Base-by-base conservation (phyloP, 2,329 filamentous ascomycete genomes). In the Ilyonectria sp. region DNA sequence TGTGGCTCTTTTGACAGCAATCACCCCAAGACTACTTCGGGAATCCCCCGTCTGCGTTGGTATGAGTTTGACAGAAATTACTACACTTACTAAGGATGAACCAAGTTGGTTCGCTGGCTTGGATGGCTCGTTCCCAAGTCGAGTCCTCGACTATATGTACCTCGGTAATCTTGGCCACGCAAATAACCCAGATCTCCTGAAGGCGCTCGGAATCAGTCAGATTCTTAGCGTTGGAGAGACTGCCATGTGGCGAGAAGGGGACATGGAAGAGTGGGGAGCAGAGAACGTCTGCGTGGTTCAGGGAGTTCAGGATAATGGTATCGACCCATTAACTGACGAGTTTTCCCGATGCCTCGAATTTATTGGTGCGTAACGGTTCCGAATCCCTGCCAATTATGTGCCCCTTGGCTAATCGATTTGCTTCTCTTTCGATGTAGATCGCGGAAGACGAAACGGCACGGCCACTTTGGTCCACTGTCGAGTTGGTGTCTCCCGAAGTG, bases 381-480 rank as follows among this genome's bases (percentile, higher is more conserved):
- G 6, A 23, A 46, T 53, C 33, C 37, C 47, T 33, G 8, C 9
- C 9, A 8, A 4, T 6, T 23, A 10, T 15, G n/a, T 19, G 29
- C 19, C 33, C 33, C 2, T 15, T 33, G n/a, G 17, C 29, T 49
- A 17, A 37, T 21, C 2, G 33, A 31, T 10, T 62, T 57, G 50
- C 71, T 65, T 66, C 55, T 26, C 19, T 49, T n/a, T 53, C 44
- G 44, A 15, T 52, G 61, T 75, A 98, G 96, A 94, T 73, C 90
- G 91, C 73, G 95, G 95, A 40, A 93, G 92, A 77, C 83, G 83
- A 43, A 92, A 93, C 49, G 92, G 92, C 33, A 93, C 90, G 5
- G 94, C 95, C 26, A 98, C 96, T 0, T 86, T 99, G 63, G 96
- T 99, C 17, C 96, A 99, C 79, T 99, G 96, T 79, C 92, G 96